Evolutionary conservation across 371 early-diverging fungal genomes (phyloP), one percentile per base, ranked within the genome.

Genomic region (Nematocida sp.): DNA sequence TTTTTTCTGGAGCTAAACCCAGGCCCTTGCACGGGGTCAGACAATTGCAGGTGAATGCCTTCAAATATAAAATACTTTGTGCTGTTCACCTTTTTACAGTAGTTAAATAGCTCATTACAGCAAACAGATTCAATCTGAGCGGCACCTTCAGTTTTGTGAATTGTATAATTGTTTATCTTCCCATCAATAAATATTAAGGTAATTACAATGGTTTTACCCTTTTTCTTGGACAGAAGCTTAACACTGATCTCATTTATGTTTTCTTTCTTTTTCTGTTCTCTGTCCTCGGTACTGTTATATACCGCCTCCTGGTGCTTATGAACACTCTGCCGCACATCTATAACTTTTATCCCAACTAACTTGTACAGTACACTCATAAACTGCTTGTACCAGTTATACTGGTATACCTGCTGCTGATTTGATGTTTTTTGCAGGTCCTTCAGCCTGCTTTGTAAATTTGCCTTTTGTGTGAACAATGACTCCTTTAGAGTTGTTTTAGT

Each of bases 311-410:
- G 64, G 1, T 27, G 44, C 40, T 66, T 75, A 33, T 75, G 76
- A 11, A 50, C 55, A 13, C 25, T 67, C 66, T 75, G 56, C 61
- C 69, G n/a, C 18, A 78, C 67, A 78, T 78, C 80, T 13, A 78
- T 47, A 4, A 78, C 62, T 23, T 52, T 52, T 18, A 67, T 66
- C 23, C 80, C 80, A 7, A 78, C 55, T 15, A 78, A 1, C 46
- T 47, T 54, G 40, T 52, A 42, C 7, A 67, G 45, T 6, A 78
- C 55, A 18, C 69, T 55, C 25, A 20, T 23, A 55, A 75, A 75
- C 67, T 75, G 57, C 23, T 58, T 78, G 72, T 78, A 71, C 80
- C 71, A 70, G 64, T 70, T 78, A 42, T 78, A 78, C 58, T 70
- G 61, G 39, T 78, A 78, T 11, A 78, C 71, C 18, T 70, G 42